Evolutionary conservation across 306 rosid genomes (phyloP).

Genomic region (Acacia confusa): DNA sequence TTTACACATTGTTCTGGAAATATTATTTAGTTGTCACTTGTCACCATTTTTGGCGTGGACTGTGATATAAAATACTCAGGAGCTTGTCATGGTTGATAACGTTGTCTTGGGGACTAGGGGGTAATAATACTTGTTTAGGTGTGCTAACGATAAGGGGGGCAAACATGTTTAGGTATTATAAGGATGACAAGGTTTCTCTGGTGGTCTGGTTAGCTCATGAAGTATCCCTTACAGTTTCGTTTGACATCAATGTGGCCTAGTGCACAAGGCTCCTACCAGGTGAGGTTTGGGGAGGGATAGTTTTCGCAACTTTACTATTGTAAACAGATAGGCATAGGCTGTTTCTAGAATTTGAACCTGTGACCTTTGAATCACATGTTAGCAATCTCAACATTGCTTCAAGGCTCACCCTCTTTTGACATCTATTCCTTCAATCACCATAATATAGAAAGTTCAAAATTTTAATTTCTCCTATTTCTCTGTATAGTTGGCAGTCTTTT

Average conservation of each 20-base stretch:
- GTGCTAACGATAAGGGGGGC: background rate
- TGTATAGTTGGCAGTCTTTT: background rate
- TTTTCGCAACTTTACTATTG: fast-evolving
- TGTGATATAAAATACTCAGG: background rate
- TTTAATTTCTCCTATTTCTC: background rate
- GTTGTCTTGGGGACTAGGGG: too few relatives aligned
- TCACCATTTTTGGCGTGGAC: background rate
- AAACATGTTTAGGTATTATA: background rate
- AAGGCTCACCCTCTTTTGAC: background rate
- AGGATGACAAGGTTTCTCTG: background rate
- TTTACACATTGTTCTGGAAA: background rate
- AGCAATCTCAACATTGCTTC: too few relatives aligned
- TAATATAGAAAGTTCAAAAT: background rate
- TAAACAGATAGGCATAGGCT: too few relatives aligned
- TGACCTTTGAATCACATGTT: too few relatives aligned
- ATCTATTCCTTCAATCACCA: background rate
- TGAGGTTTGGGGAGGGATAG: too few relatives aligned
- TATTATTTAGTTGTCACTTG: background rate
- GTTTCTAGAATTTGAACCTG: too few relatives aligned
- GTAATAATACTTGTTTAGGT: background rate
- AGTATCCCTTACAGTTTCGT: background rate
- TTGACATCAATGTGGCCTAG: background rate
- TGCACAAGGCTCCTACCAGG: too few relatives aligned
- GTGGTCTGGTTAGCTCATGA: background rate
- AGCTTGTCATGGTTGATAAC: background rate